Evolutionary conservation across 257 asterid species (phyloP), one percentile per base, ranked within the genome.

Genomic region (Solanum clarkiae): DNA sequence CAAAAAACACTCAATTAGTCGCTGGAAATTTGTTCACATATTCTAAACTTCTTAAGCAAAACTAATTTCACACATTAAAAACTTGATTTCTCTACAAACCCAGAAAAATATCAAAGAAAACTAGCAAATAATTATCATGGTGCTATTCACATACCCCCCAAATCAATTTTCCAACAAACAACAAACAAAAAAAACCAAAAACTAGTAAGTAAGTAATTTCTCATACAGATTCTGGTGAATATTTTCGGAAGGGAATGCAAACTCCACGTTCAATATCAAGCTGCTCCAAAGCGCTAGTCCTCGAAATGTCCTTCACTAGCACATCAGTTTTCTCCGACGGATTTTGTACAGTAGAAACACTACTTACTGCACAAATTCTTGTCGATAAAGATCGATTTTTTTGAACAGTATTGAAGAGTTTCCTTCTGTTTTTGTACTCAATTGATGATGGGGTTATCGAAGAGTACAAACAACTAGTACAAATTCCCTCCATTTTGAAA

Each of bases 211-310:
- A 77, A 8, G 66, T 40, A 55, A 80, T 83, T 32, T 24, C 8
- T 86, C 94, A 59, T 90, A 95, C 99, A 59, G 87, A 85, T 92
- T 92, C 90, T 0, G 99, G 98, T 10, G 93, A 90, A 82, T 95
- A 95, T 92, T 95, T 95, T 75, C 99, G 92, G 66, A 94, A 95
- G 26, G 99, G 99, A 83, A 94, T 79, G 88, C 98, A 94, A 66
- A 95, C 97, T 26, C 98, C 99, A 36, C 97, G 97, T 87, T 95
- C 99, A 72, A 94, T 82, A 86, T 95, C 99, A 72, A 94, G 93
- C 88, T 93, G 98, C 59, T 95, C 98, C 92, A 92, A 87, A 82
- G 98, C 98, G 80, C 93, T 93, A 66, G 53, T 86, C 6, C 74
- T 79, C 49, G 68, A 82, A 40, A 85, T 83, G 18, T 51, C 80